Evolutionary conservation across 176 grass and related monocot species (phyloP).

Genomic region (Typha latifolia): DNA sequence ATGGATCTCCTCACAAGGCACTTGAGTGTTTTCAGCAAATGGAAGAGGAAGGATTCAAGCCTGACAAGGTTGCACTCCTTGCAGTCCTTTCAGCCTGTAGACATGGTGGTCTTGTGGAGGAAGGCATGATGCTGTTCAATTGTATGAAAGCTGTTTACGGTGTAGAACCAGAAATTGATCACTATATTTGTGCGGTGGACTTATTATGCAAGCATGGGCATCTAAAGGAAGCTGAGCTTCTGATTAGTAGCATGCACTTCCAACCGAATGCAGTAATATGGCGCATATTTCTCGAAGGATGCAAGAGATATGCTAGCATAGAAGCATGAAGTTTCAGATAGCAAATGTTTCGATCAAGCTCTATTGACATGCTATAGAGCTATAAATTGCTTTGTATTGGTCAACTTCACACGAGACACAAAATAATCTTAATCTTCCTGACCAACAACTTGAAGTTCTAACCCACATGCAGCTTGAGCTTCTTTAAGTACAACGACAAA

Average conservation of each 20-base stretch:
- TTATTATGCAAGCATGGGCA: slow-evolving; percentile 59
- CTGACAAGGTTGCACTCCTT: slow-evolving; percentile 61
- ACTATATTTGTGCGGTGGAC: slow-evolving; percentile 67
- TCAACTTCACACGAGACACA: too few relatives aligned
- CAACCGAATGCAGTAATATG: slow-evolving; percentile 48
- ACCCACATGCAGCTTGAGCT: too few relatives aligned
- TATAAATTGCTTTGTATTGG: too few relatives aligned
- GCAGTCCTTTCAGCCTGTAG: slow-evolving; percentile 60
- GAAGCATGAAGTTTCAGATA: background rate
- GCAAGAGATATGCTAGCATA: slow-evolving; percentile 37
- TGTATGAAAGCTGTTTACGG: slow-evolving; percentile 40
- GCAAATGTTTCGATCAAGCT: too few relatives aligned
- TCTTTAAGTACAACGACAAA: too few relatives aligned
- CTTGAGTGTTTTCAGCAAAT: slow-evolving; percentile 50
- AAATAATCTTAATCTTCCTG: too few relatives aligned
- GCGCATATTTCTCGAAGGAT: slow-evolving; percentile 65
- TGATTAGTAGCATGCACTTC: slow-evolving; percentile 68
- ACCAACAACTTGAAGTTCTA: too few relatives aligned
- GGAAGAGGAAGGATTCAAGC: slow-evolving; percentile 41
- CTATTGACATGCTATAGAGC: too few relatives aligned
- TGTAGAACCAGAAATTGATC: slow-evolving; percentile 60
- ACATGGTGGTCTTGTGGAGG: slow-evolving; percentile 52
- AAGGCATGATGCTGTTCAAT: slow-evolving; percentile 59
- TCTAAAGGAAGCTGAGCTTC: slow-evolving; percentile 41
- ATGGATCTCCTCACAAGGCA: slow-evolving; percentile 57